Percentiles rank a stretch among this genome's conserved stretches.
Evolutionary conservation across 108 stramenopile species (phyloP).

Genomic region (Fistulifera pelliculosa): DNA sequence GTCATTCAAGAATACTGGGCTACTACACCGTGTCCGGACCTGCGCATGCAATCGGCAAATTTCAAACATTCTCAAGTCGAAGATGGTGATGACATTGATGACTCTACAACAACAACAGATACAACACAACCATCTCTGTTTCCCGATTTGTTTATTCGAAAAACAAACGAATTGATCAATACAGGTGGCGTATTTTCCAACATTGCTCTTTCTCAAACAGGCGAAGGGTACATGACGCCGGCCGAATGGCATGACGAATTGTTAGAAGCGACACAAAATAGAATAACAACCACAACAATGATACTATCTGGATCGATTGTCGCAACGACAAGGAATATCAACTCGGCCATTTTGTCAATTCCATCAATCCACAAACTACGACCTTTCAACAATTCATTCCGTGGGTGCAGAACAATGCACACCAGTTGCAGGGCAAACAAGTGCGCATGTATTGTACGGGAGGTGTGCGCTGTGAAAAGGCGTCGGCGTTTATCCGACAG

Average conservation of each 20-base stretch:
- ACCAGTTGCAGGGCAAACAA: no score
- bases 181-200: no score
- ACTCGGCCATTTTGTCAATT: conserved; percentile 57
- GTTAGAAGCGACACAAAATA: no score
- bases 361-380: conserved; percentile 54
- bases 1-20: no score
- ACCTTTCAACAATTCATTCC: conserved; percentile 34
- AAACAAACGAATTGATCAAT: conserved; percentile 40
- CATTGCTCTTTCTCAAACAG: conserved; percentile 24
- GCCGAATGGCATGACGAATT: conserved; percentile 60
- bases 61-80: conserved; percentile 67
- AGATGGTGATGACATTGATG: conserved; percentile 36
- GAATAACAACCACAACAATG: conserved; percentile 2
- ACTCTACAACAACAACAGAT: conserved; percentile 7
- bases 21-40: no score
- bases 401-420: conserved; percentile 25
- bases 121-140: conserved; percentile 25
- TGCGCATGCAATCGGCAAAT: conserved; percentile 13
- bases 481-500: conserved; percentile 45
- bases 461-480: conserved; percentile 76
- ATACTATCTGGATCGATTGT: conserved; percentile 49
- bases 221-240: conserved; percentile 36
- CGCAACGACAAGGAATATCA: conserved; percentile 68
- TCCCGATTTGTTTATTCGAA: conserved; percentile 42
- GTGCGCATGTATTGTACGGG: conserved; percentile 59